Percentiles rank a stretch among this genome's conserved stretches.
These are phyloP conservation scores for Fusarium scirpi DNA, from an alignment of 2,329 filamentous ascomycete species.

Conservation along the genomic window DNA sequence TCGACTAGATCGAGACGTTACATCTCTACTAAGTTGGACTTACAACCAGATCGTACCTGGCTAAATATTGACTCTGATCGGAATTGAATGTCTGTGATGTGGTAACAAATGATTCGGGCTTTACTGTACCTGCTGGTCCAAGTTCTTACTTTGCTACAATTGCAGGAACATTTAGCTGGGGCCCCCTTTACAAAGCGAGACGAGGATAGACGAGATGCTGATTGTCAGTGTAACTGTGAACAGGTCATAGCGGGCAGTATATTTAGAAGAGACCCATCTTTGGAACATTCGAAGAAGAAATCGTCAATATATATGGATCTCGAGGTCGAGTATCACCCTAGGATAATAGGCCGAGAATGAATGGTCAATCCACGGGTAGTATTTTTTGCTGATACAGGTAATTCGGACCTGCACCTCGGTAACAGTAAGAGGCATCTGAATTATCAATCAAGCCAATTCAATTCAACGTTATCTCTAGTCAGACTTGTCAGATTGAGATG, in stretches of 20 bases:
- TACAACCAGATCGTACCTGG: neutral
- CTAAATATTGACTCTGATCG: neutral
- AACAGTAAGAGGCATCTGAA: neutral
- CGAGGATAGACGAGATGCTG: neutral
- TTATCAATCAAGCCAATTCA: slow-evolving; percentile 12
- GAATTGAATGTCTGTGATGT: neutral
- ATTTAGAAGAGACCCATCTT: neutral
- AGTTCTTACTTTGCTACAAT: slow-evolving; percentile 6
- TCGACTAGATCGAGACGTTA: slow-evolving; percentile 8
- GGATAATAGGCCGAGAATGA: neutral
- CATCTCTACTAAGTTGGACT: neutral
- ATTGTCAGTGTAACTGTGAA: neutral
- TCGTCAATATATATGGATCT: neutral
- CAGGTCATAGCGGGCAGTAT: neutral
- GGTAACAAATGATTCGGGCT: neutral
- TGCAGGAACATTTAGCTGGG: slow-evolving; percentile 3
- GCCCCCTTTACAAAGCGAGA: slow-evolving; percentile 7
- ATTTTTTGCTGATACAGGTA: neutral
- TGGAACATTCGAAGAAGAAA: slow-evolving; percentile 1
- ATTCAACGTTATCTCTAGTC: slow-evolving; percentile 7
- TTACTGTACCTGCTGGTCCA: slow-evolving; percentile 1
- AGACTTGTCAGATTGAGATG: slow-evolving; percentile 1
- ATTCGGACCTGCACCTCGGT: slow-evolving; percentile 23
- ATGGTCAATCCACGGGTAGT: neutral
- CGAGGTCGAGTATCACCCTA: neutral